phyloP scores from a whole-genome alignment of 805 yeast species.

The Ogataea saltuana region DNA sequence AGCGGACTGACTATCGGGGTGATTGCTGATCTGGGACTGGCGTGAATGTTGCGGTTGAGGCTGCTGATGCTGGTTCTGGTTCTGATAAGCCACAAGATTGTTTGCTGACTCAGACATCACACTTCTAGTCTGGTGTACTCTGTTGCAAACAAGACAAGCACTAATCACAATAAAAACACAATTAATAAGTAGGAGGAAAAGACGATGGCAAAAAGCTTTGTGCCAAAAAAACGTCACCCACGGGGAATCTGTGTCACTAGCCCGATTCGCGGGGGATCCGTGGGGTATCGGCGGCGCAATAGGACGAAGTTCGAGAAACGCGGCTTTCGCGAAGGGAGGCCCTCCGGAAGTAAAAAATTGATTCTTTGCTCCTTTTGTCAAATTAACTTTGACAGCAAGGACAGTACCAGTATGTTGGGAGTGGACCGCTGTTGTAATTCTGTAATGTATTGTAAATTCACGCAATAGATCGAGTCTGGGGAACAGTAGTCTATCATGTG shows the following conservation, averaged over 20 bases:
- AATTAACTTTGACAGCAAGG: too few species aligned
- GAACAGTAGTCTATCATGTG: too few species aligned
- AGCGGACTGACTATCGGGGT: constrained; percentile 17
- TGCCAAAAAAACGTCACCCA: neutral
- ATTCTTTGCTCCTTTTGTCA: too few species aligned
- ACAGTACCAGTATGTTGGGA: too few species aligned
- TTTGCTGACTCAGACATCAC: constrained; percentile 12
- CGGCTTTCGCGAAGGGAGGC: too few species aligned
- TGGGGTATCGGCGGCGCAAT: neutral
- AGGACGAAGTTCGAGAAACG: neutral
- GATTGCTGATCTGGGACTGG: constrained; percentile 2
- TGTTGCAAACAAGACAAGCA: neutral
- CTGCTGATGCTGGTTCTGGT: constrained; percentile 4
- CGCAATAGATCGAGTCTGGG: too few species aligned
- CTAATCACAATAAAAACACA: constrained; percentile 2
- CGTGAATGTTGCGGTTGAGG: constrained; percentile 1
- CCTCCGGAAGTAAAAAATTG: too few species aligned
- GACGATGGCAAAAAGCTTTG: constrained; percentile 5
- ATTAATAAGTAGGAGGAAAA: neutral
- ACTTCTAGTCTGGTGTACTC: neutral
- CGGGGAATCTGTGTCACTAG: constrained; percentile 6
- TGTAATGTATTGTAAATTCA: too few species aligned
- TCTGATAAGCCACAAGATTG: constrained; percentile 6
- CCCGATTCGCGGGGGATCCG: constrained; percentile 1
- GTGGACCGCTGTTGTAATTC: too few species aligned